Percentiles rank a stretch among this genome's conserved stretches.
phyloP scores from a whole-genome alignment of 805 yeast species.

The Wickerhamomyces mucosus region DNA sequence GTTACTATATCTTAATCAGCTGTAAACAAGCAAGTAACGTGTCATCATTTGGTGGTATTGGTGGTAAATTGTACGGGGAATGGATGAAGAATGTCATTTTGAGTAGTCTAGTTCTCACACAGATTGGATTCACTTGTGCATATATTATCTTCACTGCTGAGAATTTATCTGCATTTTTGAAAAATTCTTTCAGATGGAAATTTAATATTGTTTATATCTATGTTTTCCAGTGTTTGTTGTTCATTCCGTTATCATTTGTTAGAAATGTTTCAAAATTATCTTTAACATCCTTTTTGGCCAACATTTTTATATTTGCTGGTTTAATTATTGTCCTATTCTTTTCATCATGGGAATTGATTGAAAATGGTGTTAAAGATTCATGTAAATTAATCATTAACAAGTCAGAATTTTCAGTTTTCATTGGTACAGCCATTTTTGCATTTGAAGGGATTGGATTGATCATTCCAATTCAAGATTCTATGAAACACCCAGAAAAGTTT shows the following conservation, averaged over 20 bases:
- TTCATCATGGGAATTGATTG: slow-evolving; percentile 35
- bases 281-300: slow-evolving; percentile 62
- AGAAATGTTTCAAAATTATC: slow-evolving; percentile 73
- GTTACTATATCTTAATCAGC: slow-evolving; percentile 55
- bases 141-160: slow-evolving; percentile 74
- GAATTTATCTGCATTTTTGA: slow-evolving; percentile 54
- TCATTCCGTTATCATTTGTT: slow-evolving; percentile 61
- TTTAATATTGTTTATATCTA: slow-evolving; percentile 38
- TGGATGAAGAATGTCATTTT: slow-evolving; percentile 58
- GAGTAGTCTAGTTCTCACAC: slow-evolving; percentile 57
- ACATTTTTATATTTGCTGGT: slow-evolving; percentile 58
- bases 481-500: slow-evolving; percentile 66
- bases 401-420: slow-evolving; percentile 57
- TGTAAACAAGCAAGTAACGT: slow-evolving; percentile 53
- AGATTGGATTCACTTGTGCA: slow-evolving; percentile 74
- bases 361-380: slow-evolving; percentile 36
- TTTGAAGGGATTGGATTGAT: slow-evolving; percentile 81
- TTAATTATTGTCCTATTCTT: slow-evolving; percentile 54
- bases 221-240: slow-evolving; percentile 42
- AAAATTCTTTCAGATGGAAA: slow-evolving; percentile 36
- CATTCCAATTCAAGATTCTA: slow-evolving; percentile 75
- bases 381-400: slow-evolving; percentile 42
- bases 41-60: slow-evolving; percentile 75
- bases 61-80: slow-evolving; percentile 49
- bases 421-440: slow-evolving; percentile 83